Base-by-base conservation (phyloP, 257 asterid genomes). In the Fraxinus anomala region DNA sequence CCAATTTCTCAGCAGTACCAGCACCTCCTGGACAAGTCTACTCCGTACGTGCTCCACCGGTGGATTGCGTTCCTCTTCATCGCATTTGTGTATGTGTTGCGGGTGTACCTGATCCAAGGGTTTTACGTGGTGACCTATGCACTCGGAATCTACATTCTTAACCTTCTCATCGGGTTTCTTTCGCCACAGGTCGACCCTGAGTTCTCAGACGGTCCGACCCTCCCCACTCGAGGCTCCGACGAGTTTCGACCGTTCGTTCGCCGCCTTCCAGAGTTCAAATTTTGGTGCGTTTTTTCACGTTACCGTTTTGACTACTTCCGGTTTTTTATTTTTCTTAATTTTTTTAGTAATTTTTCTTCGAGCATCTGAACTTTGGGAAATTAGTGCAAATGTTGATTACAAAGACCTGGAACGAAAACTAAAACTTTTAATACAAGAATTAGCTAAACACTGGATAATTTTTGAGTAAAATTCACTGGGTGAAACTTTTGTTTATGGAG, bases 221-320 rank as follows among this genome's bases (percentile, higher is more conserved):
- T 89, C 36, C 91, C 93, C 19, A 70, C 78, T 77, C 89, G 85
- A 81, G 79, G 65, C 78, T 80, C 91, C 68, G 89, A 90, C 54
- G 94, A 89, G 85, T 89, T 83, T 71, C 91, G 94, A 70, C 95
- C 95, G 16, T 88, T 90, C 66, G 90, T 86, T 36, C 89, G 91
- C 73, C 90, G 95, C 76, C 85, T 89, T 2, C 88, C 91, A 11
- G 91, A 90, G 78, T 89, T 86, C 42, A 87, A 80, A 78, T 89
- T 89, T 84, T 90, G 93, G 96, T 90, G 59, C 13, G 80, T 67
- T 67, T 74, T 24, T 74, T 70, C 42, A 47, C 11, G 9, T 42
- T 13, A 17, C 31, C 33, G 33, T 61, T 24, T 61, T 61, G 31
- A 21, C 16, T 5, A 24, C 31, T 61, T 61, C 34, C 1, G 68